A percentile compares a stretch with the other conserved stretches of the same genome.
Conservation (phyloP, 805 yeast species). For the Cyberlindnera americana region DNA sequence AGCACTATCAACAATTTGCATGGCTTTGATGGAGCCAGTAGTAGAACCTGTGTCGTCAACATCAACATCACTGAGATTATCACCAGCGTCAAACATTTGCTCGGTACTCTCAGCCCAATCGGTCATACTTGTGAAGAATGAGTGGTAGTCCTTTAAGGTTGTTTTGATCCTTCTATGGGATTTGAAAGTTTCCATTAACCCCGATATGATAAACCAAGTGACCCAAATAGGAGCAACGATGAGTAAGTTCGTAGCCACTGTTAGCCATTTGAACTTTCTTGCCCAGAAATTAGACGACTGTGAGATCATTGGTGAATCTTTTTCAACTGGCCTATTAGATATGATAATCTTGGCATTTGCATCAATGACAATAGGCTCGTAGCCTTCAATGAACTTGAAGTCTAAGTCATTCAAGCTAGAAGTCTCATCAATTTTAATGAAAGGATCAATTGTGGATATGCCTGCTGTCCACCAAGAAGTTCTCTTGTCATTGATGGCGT, state of each 20-base stretch:
- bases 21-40: conserved; percentile 11
- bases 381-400: conserved; percentile 45
- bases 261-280: conserved; percentile 46
- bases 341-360: conserved; percentile 39
- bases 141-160: conserved; percentile 27
- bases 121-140: conserved; percentile 22
- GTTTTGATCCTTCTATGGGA: conserved; percentile 37
- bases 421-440: conserved; percentile 37
- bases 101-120: conserved; percentile 14
- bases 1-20: conserved; percentile 25
- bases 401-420: conserved; percentile 40
- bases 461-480: conserved; percentile 84
- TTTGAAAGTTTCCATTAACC: conserved; percentile 36
- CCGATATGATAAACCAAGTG: conserved; percentile 49
- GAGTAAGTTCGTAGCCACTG: conserved; percentile 41
- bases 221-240: conserved; percentile 64
- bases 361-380: conserved; percentile 57
- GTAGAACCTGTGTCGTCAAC: conserved; percentile 15
- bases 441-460: conserved; percentile 60
- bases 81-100: background rate
- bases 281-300: conserved; percentile 29
- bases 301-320: conserved; percentile 4
- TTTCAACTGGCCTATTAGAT: conserved; percentile 21
- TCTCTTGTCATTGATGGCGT: conserved; percentile 74
- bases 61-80: conserved; percentile 7